Base-by-base conservation (phyloP, 2,329 filamentous ascomycete genomes). In the Simplicillium aogashimaense region DNA sequence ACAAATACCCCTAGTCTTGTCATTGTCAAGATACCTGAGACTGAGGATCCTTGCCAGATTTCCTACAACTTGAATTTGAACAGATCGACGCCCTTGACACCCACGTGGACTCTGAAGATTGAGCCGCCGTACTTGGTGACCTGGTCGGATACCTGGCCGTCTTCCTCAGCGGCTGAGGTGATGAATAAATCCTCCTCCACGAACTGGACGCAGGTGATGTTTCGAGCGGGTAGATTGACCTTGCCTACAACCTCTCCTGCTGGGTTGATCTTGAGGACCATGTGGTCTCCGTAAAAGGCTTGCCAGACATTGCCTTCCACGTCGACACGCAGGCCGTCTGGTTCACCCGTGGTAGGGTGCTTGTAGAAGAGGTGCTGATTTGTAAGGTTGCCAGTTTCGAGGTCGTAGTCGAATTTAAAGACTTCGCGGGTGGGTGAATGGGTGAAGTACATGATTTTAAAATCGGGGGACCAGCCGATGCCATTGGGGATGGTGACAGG, bases 221-320 rank as follows among this genome's bases (percentile, higher is more conserved):
- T 84, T 45, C 72, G 72, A 11, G 88, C 94, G 4, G 88, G 87
- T 47, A 94, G 65, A 41, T 66, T 70, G 47, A 95, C 70, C 63
- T 87, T 76, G 7, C 85, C 87, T 5, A 89, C 68, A 25, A 94
- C 62, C 52, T 79, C 66, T 3, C 86, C 87, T 38, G 72, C 60
- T 4, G 79, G 76, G 36, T 74, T 77, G 53, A 95, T 81, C 57
- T 83, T 78, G 48, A 94, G 64, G 17, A 95, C 85, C 44, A 78
- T 75, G 43, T 75, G 69, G 46, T 83, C 84, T 40, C 87, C 87
- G 55, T 86, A 92, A n/a, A 92, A 70, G 7, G 86, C 85, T 45
- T 84, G 81, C 89, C 90, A 95, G 53, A 95, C 71, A 64, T 83
- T 82, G n/a, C 87, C 88, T 40, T 94, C 78, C 34, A 72, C 74